Percentiles rank a stretch among this genome's conserved stretches.
phyloP scores from a whole-genome alignment of 2,329 filamentous ascomycete genomes.

The Zasmidium cellare region DNA sequence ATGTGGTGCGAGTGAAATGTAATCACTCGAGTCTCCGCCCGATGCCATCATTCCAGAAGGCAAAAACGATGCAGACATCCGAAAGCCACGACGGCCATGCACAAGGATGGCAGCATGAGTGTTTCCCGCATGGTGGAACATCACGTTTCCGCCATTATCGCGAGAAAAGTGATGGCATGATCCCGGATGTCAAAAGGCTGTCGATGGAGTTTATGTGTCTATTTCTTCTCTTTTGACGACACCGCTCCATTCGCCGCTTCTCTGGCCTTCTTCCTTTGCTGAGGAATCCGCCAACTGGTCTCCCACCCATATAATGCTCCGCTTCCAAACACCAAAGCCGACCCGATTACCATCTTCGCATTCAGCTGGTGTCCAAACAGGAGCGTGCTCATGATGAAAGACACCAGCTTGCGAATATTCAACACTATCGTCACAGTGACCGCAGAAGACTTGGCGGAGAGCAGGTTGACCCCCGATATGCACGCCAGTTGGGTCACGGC shows the following conservation, averaged over 20 bases:
- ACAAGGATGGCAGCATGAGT: neutral
- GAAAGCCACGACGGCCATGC: neutral
- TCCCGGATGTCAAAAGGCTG: neutral
- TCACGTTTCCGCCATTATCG: neutral
- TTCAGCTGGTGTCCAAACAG: conserved; percentile 86
- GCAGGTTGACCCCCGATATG: conserved; percentile 92
- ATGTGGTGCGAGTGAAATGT: neutral
- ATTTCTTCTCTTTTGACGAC: conserved; percentile 7
- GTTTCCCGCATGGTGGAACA: neutral
- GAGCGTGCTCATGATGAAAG: conserved; percentile 86
- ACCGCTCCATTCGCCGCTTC: neutral
- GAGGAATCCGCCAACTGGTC: conserved; percentile 48
- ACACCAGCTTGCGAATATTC: conserved; percentile 92
- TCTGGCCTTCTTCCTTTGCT: conserved; percentile 16
- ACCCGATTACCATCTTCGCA: conserved; percentile 74
- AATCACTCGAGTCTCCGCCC: neutral
- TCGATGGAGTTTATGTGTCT: neutral
- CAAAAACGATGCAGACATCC: neutral
- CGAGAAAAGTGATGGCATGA: neutral
- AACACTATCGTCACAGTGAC: conserved; percentile 95
- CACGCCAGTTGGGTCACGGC: conserved; percentile 91
- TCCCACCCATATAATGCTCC: conserved; percentile 91
- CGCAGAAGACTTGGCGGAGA: conserved; percentile 84
- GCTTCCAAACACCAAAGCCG: conserved; percentile 81
- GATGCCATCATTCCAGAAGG: neutral